phyloP scores from a whole-genome alignment of 2,329 filamentous ascomycete species.

The Fusarium oligoseptatum region DNA sequence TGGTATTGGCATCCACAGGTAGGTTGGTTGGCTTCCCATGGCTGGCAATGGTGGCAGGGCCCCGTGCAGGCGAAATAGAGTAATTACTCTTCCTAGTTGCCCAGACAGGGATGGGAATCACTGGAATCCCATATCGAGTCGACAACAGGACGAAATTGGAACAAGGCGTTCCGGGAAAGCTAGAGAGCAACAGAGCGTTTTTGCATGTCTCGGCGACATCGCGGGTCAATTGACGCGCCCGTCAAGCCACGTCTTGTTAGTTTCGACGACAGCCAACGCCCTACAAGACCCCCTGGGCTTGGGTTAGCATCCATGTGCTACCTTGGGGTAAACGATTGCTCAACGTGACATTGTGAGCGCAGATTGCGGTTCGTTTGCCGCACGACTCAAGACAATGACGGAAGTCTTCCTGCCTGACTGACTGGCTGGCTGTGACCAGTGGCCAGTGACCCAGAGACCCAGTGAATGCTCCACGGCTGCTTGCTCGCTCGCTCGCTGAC shows the following conservation, averaged over 20 bases:
- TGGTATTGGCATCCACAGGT: no score
- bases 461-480: not conserved
- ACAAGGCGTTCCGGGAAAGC: constrained; percentile 28
- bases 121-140: constrained; percentile 39
- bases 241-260: constrained; percentile 35
- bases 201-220: constrained; percentile 46
- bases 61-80: constrained; percentile 15
- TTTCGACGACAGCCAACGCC: constrained; percentile 27
- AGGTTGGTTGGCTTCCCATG: no score
- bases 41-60: constrained; percentile 8
- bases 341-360: not conserved
- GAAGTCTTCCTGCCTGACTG: not conserved
- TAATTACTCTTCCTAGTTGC: constrained; percentile 14
- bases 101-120: constrained; percentile 38
- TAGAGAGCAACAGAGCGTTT: constrained; percentile 25
- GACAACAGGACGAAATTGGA: constrained; percentile 9
- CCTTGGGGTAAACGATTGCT: not conserved
- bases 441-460: not conserved
- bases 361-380: not conserved
- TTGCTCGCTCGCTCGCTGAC: constrained; percentile 5
- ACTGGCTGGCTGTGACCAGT: not conserved
- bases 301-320: not conserved
- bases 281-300: not conserved
- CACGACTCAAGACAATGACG: constrained; percentile 11
- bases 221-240: constrained; percentile 41